Conservation (phyloP, 148 eudicot genomes). For the Diospyros kaki region DNA sequence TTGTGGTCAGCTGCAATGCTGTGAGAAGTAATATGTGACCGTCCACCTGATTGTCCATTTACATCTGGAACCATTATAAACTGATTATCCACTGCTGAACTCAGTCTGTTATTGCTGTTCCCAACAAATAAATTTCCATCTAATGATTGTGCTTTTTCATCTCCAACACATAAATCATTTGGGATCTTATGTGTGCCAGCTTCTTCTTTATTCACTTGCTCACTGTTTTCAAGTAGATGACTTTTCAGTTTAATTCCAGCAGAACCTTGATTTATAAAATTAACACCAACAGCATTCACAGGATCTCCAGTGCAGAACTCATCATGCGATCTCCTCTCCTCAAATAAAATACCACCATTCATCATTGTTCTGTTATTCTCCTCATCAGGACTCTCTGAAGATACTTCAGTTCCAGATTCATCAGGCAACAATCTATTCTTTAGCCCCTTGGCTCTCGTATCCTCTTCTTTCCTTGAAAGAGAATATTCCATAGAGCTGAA, state of each 20-base stretch:
- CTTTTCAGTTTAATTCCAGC: conserved; percentile 1
- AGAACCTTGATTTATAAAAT: conserved; percentile 1
- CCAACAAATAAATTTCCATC: conserved; percentile 8
- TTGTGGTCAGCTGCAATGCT: conserved; percentile 6
- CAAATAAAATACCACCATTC: not conserved
- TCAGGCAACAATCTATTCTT: not conserved
- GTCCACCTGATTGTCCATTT: conserved; percentile 7
- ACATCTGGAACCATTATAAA: not conserved
- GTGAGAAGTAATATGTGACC: not conserved
- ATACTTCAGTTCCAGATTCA: conserved; percentile 1
- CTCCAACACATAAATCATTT: not conserved
- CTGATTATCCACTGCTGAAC: conserved; percentile 5
- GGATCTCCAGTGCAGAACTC: conserved; percentile 7
- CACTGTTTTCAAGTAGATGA: conserved; percentile 1
- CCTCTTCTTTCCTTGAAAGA: conserved; percentile 9
- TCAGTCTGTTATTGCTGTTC: not conserved
- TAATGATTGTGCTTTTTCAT: conserved; percentile 4
- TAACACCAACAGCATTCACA: not conserved
- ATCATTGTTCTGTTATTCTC: conserved; percentile 5
- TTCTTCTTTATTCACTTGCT: not conserved
- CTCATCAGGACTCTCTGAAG: not conserved
- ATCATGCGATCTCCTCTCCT: not conserved
- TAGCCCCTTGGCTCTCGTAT: not conserved
- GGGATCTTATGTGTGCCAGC: not conserved
- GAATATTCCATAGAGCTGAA: not conserved